phyloP scores from a whole-genome alignment of 2,329 filamentous ascomycete genomes.

The Monilinia vaccinii-corymbosi region DNA sequence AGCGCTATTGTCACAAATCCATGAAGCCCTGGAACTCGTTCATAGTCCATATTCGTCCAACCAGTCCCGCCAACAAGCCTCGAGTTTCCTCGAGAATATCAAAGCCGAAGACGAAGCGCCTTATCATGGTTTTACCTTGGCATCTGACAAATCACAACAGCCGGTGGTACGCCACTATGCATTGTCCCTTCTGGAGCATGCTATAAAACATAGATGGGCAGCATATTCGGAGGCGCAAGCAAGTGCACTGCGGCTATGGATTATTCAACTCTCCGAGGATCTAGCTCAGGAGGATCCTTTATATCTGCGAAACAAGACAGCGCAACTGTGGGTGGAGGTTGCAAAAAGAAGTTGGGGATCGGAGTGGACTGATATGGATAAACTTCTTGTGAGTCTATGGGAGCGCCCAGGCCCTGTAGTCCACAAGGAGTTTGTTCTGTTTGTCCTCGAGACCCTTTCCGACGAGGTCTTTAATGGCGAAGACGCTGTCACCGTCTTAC shows the following conservation, averaged over 20 bases:
- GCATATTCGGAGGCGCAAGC: constrained; percentile 63
- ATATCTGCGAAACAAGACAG: constrained; percentile 88
- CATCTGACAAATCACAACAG: constrained; percentile 63
- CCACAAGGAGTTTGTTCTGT: constrained; percentile 78
- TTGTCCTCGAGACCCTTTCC: constrained; percentile 81
- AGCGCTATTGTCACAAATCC: constrained; percentile 56
- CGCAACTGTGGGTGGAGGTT: constrained; percentile 88
- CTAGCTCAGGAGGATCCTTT: constrained; percentile 63
- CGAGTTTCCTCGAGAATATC: constrained; percentile 75
- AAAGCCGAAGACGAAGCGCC: constrained; percentile 74
- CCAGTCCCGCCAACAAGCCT: constrained; percentile 70
- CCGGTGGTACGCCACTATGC: constrained; percentile 88
- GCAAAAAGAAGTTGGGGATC: constrained; percentile 89
- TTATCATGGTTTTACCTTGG: constrained; percentile 75
- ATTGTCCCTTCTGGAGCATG: constrained; percentile 81
- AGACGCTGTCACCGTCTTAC: constrained; percentile 73
- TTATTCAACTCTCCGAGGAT: constrained; percentile 67
- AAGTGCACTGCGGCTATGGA: constrained; percentile 61
- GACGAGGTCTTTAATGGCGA: constrained; percentile 92
- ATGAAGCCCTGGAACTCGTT: constrained; percentile 78
- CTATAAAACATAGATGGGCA: constrained; percentile 77
- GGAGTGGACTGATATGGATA: constrained; percentile 93
- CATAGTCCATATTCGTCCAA: constrained; percentile 78
- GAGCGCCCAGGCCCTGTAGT: constrained; percentile 52
- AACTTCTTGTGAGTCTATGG: constrained; percentile 75